phyloP scores from a whole-genome alignment of 2,329 filamentous ascomycete species.

The Fusarium mexicanum region DNA sequence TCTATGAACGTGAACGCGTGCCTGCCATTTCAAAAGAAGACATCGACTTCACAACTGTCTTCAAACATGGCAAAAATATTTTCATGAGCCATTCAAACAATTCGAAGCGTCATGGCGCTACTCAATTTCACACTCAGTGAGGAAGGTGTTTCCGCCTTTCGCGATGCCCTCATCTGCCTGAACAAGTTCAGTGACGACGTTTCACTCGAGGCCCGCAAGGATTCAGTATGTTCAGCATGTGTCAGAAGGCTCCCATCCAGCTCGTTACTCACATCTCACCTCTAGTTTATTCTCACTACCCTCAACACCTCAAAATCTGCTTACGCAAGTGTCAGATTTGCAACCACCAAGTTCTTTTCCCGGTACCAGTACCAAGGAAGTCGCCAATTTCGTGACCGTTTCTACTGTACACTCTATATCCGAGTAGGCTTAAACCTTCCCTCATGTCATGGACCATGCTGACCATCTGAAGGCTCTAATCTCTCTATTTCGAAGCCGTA shows the following conservation, averaged over 20 bases:
- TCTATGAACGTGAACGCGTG: neutral
- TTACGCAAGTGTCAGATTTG: slow-evolving; percentile 77
- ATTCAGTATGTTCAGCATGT: slow-evolving; percentile 61
- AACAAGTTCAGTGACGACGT: slow-evolving; percentile 84
- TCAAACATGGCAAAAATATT: neutral
- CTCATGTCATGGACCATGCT: neutral
- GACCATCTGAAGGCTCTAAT: slow-evolving; percentile 64
- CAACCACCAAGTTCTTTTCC: slow-evolving; percentile 75
- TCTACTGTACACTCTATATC: slow-evolving; percentile 80
- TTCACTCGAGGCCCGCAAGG: slow-evolving; percentile 75
- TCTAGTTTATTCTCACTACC: slow-evolving; percentile 76
- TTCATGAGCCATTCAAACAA: neutral
- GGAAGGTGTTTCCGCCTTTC: slow-evolving; percentile 74
- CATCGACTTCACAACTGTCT: neutral
- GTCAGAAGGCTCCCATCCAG: too few species aligned
- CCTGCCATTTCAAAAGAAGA: neutral
- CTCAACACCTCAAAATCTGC: slow-evolving; percentile 84
- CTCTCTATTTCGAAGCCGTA: slow-evolving; percentile 77
- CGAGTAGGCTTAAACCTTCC: slow-evolving; percentile 57
- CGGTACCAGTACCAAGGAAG: slow-evolving; percentile 72
- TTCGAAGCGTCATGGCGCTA: slow-evolving; percentile 58
- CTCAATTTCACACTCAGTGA: slow-evolving; percentile 79
- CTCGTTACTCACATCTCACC: neutral
- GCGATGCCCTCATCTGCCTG: slow-evolving; percentile 78
- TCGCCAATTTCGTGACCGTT: slow-evolving; percentile 64